A percentile compares a stretch with the other conserved stretches of the same genome.
Conservation (phyloP, 805 yeast species). For the Suhomyces sp. region DNA sequence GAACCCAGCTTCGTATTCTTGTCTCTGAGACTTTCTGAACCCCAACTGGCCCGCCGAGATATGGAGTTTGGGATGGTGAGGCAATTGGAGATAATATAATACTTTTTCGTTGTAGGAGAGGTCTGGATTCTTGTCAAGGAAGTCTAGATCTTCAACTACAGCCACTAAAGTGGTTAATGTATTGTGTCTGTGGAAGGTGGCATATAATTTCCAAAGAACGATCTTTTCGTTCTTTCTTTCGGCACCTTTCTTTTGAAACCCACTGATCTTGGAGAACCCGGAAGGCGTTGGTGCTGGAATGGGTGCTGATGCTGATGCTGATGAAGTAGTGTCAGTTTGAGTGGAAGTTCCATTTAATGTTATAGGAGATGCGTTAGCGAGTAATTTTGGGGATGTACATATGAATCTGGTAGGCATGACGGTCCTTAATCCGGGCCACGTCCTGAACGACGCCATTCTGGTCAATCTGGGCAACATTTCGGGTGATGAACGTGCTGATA, state of each 20-base stretch:
- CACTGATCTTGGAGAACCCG: conserved; percentile 2
- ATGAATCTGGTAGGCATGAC: conserved; percentile 1
- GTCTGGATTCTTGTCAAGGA: conserved; percentile 53
- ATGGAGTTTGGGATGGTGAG: conserved; percentile 68
- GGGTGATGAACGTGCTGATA: conserved; percentile 1
- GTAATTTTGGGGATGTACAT: neutral
- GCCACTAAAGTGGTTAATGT: conserved; percentile 75
- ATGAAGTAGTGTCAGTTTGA: neutral
- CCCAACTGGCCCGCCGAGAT: conserved; percentile 85
- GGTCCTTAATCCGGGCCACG: neutral
- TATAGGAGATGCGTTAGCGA: conserved; percentile 8
- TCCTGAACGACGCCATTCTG: conserved; percentile 8
- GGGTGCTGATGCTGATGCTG: conserved; percentile 2
- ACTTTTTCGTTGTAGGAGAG: conserved; percentile 67
- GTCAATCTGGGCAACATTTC: conserved; percentile 12
- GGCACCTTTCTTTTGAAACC: conserved; percentile 2
- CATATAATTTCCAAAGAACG: conserved; percentile 73
- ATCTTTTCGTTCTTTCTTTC: conserved; percentile 23
- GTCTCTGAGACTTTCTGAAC: conserved; percentile 83
- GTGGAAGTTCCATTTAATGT: conserved; percentile 5
- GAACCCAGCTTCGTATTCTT: conserved; percentile 90
- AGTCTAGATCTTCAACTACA: conserved; percentile 63
- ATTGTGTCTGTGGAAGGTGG: conserved; percentile 77
- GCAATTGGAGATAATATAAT: conserved; percentile 73
- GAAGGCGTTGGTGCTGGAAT: neutral